Evolutionary conservation across 176 grass and related monocot genomes (phyloP), one percentile per base, ranked within the genome.

Genomic region (Rhynchospora pubera): DNA sequence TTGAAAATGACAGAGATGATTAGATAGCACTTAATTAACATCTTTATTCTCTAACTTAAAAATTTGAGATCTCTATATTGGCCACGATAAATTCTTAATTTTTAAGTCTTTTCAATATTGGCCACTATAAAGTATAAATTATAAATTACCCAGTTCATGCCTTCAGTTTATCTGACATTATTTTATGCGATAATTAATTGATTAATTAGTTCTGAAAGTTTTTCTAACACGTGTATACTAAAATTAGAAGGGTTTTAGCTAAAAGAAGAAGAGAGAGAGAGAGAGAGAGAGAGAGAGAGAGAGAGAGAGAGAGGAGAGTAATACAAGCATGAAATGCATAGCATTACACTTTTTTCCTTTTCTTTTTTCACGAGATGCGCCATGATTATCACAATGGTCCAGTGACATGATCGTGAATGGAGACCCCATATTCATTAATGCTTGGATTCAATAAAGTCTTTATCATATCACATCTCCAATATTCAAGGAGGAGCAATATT

Each of bases 401-500:
- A 75, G 21, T 48, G 18, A 71, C 42, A 71, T 71, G 70, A 74
- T 66, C 26, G 52, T 74, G 45, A 26, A 75, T 53, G 21, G 47
- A 26, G 47, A 75, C 71, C 46, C 51, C 71, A 13, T 24, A 39
- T 39, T 39, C 4, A 39, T 39, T 39, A 39, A 28, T 52, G 46
- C 47, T 52, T 75, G 23, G 3, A 28, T 75, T 51, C 71, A 53
- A 52, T 75, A 53, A 74, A 75, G 71, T 75, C 22, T 52, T 53
- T 52, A 75, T 51, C 42, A 50, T 73, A 75, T 75, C 71, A 75
- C 19, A 52, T 22, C 52, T 75, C 71, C 71, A 75, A 75, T 75
- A 75, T 75, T 75, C 71, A 75, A 75, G 71, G 70, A 74, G 70
- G 71, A 53, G 71, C 47, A 15, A 52, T 75, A 21, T 28, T 75